Base-by-base conservation (phyloP, 2,329 filamentous ascomycete species). In the Fusarium continuum region DNA sequence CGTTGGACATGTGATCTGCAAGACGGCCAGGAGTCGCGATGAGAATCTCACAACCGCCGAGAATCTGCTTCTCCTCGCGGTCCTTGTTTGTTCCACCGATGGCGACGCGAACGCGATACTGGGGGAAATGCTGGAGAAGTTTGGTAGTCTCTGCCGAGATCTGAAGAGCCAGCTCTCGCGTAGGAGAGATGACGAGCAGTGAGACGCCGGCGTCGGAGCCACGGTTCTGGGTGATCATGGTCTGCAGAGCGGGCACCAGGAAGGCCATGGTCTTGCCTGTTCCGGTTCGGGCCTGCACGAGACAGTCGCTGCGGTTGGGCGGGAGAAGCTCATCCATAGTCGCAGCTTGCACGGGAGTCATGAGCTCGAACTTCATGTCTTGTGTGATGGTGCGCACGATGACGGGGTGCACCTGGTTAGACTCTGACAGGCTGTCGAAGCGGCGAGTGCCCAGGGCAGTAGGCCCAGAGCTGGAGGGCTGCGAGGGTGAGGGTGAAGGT, bases 251-350 rank as follows among this genome's bases (percentile, higher is more conserved):
- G n/a, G 92, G 92, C 4, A 95, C 79, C 29, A 96, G 82, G 78
- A 96, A 96, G 41, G 90, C 92, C 51, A 95, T 77, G 0, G 92
- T 96, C 79, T 96, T 96, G 68, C 92, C 92, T 1, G 92, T 96
- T 65, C 92, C 92, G 1, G 92, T 96, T 79, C 91, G 93, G 46
- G 92, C 92, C 76, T 95, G 92, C 7, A 91, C 92, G 56, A 96
- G 80, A 55, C 87, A 79, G 70, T 85, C 83, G 46, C 69, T 73
- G 22, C 77, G 75, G 45, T 75, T 75, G 1, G 78, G 77, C n/a
- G 78, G 77, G 10, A 83, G 77, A 50, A 84, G 77, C 46, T 79
- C 76, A 56, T 76, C 72, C 11, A 85, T 74, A 4, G 82, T 84
- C 14, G 82, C 79, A 14, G 82, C 80, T 73, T 85, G 83, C 3